These are phyloP conservation scores for Gossypium davidsonii DNA, from an alignment of 441 rosid species.

Conservation along the genomic window DNA sequence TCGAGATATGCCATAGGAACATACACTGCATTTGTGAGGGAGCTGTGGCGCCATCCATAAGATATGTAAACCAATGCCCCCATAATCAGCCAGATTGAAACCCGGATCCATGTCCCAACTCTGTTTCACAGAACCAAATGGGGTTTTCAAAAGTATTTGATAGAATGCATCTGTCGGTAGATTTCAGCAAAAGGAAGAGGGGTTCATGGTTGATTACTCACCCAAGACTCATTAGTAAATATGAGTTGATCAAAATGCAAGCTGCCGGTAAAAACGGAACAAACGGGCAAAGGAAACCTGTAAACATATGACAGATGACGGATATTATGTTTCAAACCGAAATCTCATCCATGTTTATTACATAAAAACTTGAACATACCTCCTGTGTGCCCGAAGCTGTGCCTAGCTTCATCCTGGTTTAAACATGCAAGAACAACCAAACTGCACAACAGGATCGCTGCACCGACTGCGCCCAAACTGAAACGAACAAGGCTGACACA, in stretches of 20 bases:
- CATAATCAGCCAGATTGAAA: conserved; percentile 51
- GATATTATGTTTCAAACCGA: neutral
- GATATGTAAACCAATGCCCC: conserved; percentile 50
- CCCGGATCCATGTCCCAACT: conserved; percentile 64
- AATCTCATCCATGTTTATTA: conserved; percentile 6
- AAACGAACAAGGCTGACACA: conserved; percentile 46
- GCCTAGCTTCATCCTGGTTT: conserved; percentile 66
- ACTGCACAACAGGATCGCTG: conserved; percentile 51
- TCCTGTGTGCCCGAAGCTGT: conserved; percentile 68
- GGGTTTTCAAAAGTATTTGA: neutral
- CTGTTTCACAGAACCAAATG: conserved; percentile 25
- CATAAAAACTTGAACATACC: conserved; percentile 28
- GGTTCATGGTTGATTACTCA: conserved; percentile 26
- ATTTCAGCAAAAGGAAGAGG: neutral
- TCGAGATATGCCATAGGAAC: conserved; percentile 36
- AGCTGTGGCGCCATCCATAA: conserved; percentile 60
- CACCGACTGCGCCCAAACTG: conserved; percentile 45
- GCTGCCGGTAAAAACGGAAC: conserved; percentile 62
- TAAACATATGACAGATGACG: neutral
- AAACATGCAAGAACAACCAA: conserved; percentile 53
- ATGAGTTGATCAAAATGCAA: conserved; percentile 63
- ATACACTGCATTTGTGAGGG: conserved; percentile 36
- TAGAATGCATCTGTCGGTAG: neutral
- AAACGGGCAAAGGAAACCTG: conserved; percentile 68
- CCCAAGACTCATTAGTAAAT: conserved; percentile 64